Percentiles rank a stretch among this genome's conserved stretches.
Conservation (phyloP, 176 grass and related monocot genomes). For the Aegilops sharonensis region DNA sequence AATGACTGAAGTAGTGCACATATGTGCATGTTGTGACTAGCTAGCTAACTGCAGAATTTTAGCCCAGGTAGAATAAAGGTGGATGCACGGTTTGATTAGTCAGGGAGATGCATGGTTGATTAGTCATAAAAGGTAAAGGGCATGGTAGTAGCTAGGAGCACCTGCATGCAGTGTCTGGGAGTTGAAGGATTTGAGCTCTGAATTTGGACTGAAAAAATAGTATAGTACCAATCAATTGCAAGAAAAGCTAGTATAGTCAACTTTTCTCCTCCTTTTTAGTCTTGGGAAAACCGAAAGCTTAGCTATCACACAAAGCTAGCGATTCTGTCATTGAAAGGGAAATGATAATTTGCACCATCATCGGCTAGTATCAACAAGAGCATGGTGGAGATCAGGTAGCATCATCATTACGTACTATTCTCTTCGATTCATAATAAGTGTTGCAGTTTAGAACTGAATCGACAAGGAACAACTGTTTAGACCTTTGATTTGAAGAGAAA, state of each 20-base stretch:
- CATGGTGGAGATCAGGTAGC: neutral
- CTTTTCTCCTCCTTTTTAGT: neutral
- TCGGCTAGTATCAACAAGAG: neutral
- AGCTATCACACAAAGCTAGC: neutral
- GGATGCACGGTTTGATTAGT: neutral
- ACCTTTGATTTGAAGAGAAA: too few species aligned
- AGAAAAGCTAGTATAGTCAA: neutral
- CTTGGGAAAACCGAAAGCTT: constrained; percentile 46
- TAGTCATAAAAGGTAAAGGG: neutral
- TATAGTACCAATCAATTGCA: constrained; percentile 17
- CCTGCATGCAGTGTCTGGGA: constrained; percentile 3
- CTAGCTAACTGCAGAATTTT: neutral
- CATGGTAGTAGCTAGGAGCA: neutral
- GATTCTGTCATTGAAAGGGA: neutral
- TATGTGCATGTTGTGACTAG: neutral
- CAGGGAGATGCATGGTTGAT: neutral
- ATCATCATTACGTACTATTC: neutral
- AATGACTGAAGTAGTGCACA: neutral
- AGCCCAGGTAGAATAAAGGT: constrained; percentile 4
- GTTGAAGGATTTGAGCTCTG: constrained; percentile 43
- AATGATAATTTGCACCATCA: too few species aligned
- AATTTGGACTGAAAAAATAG: neutral
- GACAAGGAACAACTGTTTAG: too few species aligned
- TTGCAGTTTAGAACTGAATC: too few species aligned
- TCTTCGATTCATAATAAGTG: too few species aligned